These are phyloP conservation scores for Claviceps pazoutovae DNA, from an alignment of 2,329 filamentous ascomycete species.

Conservation along the genomic window DNA sequence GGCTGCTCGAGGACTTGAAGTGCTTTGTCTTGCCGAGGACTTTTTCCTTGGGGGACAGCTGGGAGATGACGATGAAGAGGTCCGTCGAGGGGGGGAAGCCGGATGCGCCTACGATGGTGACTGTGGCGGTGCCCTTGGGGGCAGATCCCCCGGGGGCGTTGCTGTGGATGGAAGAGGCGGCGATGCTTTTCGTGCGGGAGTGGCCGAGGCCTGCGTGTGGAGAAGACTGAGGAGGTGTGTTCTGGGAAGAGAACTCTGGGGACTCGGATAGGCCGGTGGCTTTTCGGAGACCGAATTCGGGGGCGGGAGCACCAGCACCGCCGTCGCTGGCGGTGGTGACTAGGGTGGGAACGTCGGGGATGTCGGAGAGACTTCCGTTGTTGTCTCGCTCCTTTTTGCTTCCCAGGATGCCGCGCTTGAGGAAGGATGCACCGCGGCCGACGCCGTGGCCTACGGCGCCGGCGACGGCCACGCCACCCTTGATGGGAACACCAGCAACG, in stretches of 20 bases:
- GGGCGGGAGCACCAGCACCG: slow-evolving; percentile 20
- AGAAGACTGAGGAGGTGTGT: slow-evolving; percentile 12
- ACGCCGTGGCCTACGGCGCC: slow-evolving; percentile 63
- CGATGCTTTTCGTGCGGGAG: slow-evolving; percentile 41
- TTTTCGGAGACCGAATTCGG: slow-evolving; percentile 26
- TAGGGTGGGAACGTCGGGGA: slow-evolving; percentile 24
- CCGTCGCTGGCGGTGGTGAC: slow-evolving; percentile 16
- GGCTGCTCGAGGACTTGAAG: slow-evolving; percentile 56
- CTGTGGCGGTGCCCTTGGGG: slow-evolving; percentile 61
- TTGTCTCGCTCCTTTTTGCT: slow-evolving; percentile 53
- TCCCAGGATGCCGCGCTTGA: slow-evolving; percentile 69
- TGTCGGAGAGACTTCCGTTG: slow-evolving; percentile 31
- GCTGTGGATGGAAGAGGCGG: slow-evolving; percentile 53
- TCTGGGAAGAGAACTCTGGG: slow-evolving; percentile 14
- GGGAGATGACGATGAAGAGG: slow-evolving; percentile 61
- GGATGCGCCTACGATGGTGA: slow-evolving; percentile 65
- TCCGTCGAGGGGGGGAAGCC: slow-evolving; percentile 67
- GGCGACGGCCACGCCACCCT: slow-evolving; percentile 69
- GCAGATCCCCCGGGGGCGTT: slow-evolving; percentile 39
- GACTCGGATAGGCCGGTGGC: slow-evolving; percentile 24
- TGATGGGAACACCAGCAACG: slow-evolving; percentile 78
- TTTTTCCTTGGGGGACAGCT: slow-evolving; percentile 56
- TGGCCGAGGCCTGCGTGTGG: slow-evolving; percentile 24
- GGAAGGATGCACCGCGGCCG: slow-evolving; percentile 78
- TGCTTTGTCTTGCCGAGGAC: slow-evolving; percentile 86